phyloP scores from a whole-genome alignment of 441 rosid genomes.

The Populus hybrid region DNA sequence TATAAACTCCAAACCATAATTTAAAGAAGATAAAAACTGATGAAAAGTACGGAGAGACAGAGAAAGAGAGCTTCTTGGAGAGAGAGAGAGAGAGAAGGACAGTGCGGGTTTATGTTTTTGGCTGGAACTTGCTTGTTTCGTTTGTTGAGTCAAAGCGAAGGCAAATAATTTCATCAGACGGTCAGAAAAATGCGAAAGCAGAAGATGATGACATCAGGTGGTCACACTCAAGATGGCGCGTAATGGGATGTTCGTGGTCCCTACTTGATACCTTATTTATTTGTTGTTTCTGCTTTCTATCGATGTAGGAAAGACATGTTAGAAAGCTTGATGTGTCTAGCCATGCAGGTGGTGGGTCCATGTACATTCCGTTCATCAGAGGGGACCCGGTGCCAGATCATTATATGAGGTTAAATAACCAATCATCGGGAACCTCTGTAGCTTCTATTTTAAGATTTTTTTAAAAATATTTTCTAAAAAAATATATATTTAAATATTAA shows the following conservation, averaged over 20 bases:
- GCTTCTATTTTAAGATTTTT: too few relatives aligned
- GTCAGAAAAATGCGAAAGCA: conserved; percentile 17
- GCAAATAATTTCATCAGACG: conserved; percentile 36
- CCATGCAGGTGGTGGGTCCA: background rate
- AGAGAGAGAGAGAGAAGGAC: background rate
- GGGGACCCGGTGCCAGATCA: background rate
- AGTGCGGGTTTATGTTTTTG: background rate
- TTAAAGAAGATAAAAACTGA: background rate
- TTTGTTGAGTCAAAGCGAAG: conserved; percentile 6
- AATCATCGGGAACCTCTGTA: too few relatives aligned
- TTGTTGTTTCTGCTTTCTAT: background rate
- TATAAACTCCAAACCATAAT: conserved; percentile 13
- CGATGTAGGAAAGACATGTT: background rate
- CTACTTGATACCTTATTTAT: conserved; percentile 7
- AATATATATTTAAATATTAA: too few relatives aligned
- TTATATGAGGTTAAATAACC: too few relatives aligned
- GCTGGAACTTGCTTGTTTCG: conserved; percentile 14
- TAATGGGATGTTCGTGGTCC: conserved; percentile 22
- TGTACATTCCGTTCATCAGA: background rate
- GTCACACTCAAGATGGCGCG: conserved; percentile 32
- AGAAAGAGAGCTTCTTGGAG: background rate
- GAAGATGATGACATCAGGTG: background rate
- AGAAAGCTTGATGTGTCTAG: background rate
- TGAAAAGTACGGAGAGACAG: background rate
- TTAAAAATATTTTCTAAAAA: too few relatives aligned